Evolutionary conservation across 2,329 filamentous ascomycete genomes (phyloP).

Genomic region (Mycosphaerella sp.): DNA sequence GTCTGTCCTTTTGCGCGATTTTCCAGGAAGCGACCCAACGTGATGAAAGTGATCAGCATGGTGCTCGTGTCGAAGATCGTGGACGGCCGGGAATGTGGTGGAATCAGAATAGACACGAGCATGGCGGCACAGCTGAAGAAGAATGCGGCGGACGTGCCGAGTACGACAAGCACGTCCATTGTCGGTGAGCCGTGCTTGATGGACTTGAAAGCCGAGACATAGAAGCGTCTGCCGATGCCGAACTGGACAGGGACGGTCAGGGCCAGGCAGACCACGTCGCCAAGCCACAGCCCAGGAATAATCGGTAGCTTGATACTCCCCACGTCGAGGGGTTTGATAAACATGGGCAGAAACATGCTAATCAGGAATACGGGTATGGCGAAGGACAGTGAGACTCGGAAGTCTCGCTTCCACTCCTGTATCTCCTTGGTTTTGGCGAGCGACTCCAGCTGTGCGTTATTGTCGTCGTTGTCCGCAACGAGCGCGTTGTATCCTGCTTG

Average conservation of each 20-base stretch:
- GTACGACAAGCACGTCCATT: slow-evolving; percentile 93
- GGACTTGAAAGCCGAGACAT: slow-evolving; percentile 87
- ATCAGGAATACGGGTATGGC: slow-evolving; percentile 86
- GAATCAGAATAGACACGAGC: slow-evolving; percentile 68
- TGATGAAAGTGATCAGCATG: slow-evolving; percentile 96
- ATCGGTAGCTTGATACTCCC: slow-evolving; percentile 59
- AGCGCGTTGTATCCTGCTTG: slow-evolving; percentile 80
- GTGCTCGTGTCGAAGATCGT: slow-evolving; percentile 97
- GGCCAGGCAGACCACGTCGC: slow-evolving; percentile 74
- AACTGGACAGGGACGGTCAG: slow-evolving; percentile 95
- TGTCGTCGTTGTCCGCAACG: slow-evolving; percentile 86
- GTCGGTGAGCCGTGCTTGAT: slow-evolving; percentile 85
- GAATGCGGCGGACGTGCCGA: slow-evolving; percentile 92
- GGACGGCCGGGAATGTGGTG: slow-evolving; percentile 70
- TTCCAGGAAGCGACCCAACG: slow-evolving; percentile 82
- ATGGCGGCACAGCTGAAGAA: slow-evolving; percentile 90
- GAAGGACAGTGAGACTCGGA: slow-evolving; percentile 69
- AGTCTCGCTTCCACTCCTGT: slow-evolving; percentile 80
- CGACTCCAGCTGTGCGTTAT: slow-evolving; percentile 92
- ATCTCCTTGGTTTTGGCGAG: slow-evolving; percentile 95
- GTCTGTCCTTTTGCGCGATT: slow-evolving; percentile 95
- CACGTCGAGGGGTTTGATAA: slow-evolving; percentile 66
- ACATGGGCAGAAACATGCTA: slow-evolving; percentile 93
- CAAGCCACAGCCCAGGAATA: slow-evolving; percentile 72
- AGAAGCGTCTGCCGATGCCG: slow-evolving; percentile 90